A percentile compares a stretch with the other conserved stretches of the same genome.
Conservation (phyloP, 2,329 filamentous ascomycete genomes). For the Dactylellina leptospora region DNA sequence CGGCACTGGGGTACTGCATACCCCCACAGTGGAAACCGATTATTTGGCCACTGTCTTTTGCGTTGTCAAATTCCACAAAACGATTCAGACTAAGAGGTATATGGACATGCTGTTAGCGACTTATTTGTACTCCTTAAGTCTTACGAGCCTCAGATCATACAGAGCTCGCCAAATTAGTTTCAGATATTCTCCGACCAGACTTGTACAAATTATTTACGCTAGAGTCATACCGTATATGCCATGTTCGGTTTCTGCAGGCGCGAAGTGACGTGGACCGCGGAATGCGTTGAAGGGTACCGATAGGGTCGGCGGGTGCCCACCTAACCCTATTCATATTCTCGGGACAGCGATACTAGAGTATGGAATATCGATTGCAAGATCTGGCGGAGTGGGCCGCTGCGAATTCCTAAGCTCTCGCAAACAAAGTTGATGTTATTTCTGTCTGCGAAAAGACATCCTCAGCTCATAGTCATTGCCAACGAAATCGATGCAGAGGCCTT, state of each 20-base stretch:
- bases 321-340: not conserved
- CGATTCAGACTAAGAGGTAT: not conserved
- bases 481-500: too few species aligned
- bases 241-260: conserved; percentile 27
- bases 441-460: too few species aligned
- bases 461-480: too few species aligned
- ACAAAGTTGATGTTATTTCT: not conserved
- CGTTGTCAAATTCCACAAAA: conserved; percentile 19
- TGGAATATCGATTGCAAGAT: not conserved
- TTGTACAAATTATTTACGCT: conserved; percentile 5
- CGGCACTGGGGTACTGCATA: conserved; percentile 33
- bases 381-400: conserved; percentile 1
- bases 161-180: conserved; percentile 18
- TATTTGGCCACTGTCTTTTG: conserved; percentile 29
- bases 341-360: not conserved
- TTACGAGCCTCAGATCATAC: conserved; percentile 5
- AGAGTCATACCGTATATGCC: conserved; percentile 13
- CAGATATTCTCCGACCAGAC: conserved; percentile 15
- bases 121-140: not conserved
- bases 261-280: conserved; percentile 43
- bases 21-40: conserved; percentile 23
- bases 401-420: not conserved
- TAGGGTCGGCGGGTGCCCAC: not conserved
- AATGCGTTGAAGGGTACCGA: conserved; percentile 39
- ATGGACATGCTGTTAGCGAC: not conserved